Conservation (phyloP, 345 rosid genomes). For the Kandelia obovata region DNA sequence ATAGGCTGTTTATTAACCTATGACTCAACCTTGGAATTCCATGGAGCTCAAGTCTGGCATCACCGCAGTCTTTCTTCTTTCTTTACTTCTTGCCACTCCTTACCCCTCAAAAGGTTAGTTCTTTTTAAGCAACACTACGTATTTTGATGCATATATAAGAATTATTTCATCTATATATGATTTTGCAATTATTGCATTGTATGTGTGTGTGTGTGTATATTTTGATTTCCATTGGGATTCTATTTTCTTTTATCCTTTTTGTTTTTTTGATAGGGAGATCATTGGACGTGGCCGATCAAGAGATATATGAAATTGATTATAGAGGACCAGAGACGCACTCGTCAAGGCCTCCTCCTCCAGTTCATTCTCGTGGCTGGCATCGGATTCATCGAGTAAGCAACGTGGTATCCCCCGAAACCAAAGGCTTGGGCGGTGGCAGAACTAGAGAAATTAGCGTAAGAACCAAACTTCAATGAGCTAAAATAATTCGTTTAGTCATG, state of each 20-base stretch:
- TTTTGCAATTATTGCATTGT: not conserved
- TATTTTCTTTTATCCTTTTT: not conserved
- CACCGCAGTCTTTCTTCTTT: constrained; percentile 19
- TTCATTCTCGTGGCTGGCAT: constrained; percentile 30
- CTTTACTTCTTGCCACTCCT: constrained; percentile 28
- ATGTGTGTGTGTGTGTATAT: not conserved
- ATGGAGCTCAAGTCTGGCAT: constrained; percentile 28
- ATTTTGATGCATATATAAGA: too few species aligned
- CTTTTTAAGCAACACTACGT: too few species aligned
- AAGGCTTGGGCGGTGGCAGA: constrained; percentile 10
- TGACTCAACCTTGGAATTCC: not conserved
- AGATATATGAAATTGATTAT: constrained; percentile 44
- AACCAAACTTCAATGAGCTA: not conserved
- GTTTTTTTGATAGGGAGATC: not conserved
- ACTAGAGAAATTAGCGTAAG: constrained; percentile 15
- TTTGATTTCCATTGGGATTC: too few species aligned
- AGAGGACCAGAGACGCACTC: constrained; percentile 57
- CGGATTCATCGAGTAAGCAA: constrained; percentile 4
- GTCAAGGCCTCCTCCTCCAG: constrained; percentile 39
- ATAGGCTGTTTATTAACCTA: not conserved
- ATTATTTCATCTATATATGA: too few species aligned
- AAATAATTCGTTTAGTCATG: not conserved
- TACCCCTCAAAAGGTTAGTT: constrained; percentile 22
- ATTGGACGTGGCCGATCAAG: constrained; percentile 14
- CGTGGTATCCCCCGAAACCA: constrained; percentile 8